A percentile compares a stretch with the other conserved stretches of the same genome.
phyloP scores from a whole-genome alignment of 306 rosid genomes.

The Dicorynia guianensis region DNA sequence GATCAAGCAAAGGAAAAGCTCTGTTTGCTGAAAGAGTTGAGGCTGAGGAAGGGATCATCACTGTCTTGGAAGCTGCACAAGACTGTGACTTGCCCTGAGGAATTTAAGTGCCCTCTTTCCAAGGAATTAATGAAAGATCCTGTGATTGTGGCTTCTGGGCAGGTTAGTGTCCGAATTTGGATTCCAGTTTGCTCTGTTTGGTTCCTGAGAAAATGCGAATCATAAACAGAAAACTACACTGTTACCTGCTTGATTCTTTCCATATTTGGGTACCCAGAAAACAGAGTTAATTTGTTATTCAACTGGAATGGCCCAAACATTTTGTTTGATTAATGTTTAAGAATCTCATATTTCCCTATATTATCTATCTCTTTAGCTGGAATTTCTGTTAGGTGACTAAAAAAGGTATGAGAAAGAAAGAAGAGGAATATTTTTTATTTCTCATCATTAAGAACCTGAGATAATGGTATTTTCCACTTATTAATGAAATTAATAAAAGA shows the following conservation, averaged over 20 bases:
- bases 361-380: not conserved
- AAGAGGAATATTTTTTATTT: not conserved
- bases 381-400: slow-evolving; percentile 25
- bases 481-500: slow-evolving; percentile 2
- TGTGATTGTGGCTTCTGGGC: slow-evolving; percentile 67
- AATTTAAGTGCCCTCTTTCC: slow-evolving; percentile 70
- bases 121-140: slow-evolving; percentile 80
- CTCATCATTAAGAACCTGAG: not conserved
- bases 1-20: slow-evolving; percentile 61
- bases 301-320: not conserved
- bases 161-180: slow-evolving; percentile 50
- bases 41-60: slow-evolving; percentile 43
- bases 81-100: slow-evolving; percentile 53
- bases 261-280: not conserved
- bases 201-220: slow-evolving; percentile 15
- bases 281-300: not conserved
- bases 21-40: slow-evolving; percentile 52
- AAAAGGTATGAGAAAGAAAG: not conserved
- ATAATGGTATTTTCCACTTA: not conserved
- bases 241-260: not conserved
- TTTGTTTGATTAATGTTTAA: not conserved
- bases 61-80: slow-evolving; percentile 51
- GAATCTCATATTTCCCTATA: not conserved
- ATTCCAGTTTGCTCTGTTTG: slow-evolving; percentile 19
- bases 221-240: not conserved